Conservation (phyloP, 345 rosid species). For the Luvunga scandens region DNA sequence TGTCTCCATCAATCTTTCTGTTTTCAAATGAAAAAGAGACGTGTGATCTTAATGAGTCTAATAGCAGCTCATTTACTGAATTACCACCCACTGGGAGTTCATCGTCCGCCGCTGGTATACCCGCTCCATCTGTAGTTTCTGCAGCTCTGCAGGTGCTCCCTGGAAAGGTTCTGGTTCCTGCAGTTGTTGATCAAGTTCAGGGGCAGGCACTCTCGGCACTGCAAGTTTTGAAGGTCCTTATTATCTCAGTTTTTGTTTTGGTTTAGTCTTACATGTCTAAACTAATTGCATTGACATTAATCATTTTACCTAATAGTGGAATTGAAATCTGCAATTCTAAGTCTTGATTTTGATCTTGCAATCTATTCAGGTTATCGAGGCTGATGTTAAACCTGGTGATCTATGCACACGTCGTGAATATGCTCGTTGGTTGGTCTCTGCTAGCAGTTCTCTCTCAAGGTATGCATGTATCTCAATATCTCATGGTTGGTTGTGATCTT, state of each 20-base stretch:
- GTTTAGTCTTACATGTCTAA: background rate
- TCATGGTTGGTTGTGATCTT: conserved; percentile 13
- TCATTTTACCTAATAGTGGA: background rate
- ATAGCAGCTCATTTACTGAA: conserved; percentile 30
- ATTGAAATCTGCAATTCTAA: background rate
- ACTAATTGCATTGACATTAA: background rate
- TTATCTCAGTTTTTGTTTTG: background rate
- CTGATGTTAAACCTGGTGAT: conserved; percentile 65
- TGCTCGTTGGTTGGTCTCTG: conserved; percentile 91
- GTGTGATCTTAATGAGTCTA: conserved; percentile 30
- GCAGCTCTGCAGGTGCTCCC: conserved; percentile 62
- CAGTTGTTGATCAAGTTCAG: conserved; percentile 83
- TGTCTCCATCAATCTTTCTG: conserved; percentile 34
- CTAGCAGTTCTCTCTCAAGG: conserved; percentile 85
- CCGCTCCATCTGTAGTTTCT: conserved; percentile 78
- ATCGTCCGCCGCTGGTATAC: conserved; percentile 66
- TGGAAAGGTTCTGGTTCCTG: conserved; percentile 80
- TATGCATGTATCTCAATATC: conserved; percentile 25
- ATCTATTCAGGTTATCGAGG: conserved; percentile 71
- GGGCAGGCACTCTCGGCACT: conserved; percentile 83
- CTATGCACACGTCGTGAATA: conserved; percentile 90
- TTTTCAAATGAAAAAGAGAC: conserved; percentile 30
- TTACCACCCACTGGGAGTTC: conserved; percentile 30
- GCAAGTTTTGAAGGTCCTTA: conserved; percentile 79
- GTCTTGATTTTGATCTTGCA: conserved; percentile 6